Evolutionary conservation across 139 green algal genomes (phyloP), one percentile per base, ranked within the genome.

Genomic region (Astrephomene gubernaculifera): DNA sequence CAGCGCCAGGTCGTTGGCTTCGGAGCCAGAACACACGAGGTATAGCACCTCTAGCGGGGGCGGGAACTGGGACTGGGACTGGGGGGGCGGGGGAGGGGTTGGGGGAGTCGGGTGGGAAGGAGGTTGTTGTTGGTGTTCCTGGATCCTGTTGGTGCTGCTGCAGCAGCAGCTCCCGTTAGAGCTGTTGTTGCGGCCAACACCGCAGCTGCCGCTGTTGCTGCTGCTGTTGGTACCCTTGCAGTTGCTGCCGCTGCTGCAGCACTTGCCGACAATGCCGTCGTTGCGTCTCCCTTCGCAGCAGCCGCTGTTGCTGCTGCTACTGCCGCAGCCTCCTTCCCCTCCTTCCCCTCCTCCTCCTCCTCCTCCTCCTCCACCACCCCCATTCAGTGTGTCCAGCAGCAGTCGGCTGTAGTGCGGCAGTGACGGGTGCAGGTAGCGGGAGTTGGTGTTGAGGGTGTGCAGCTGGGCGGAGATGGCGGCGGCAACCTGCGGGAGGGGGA

Each of bases 1-100:
- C 35, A 98, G 87, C 0, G 96, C 96, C 78, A 98, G 90, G 87
- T 98, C 96, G 52, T 98, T 98, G 43, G 96, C 96, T 82, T 98
- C 96, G 60, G 75, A 92, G 31, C 96, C 96, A 25, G 64, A 91
- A 84, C 95, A 96, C 22, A 95, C 92, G 74, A 98, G 92, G 88
- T 96, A 98, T 1, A 90, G 86, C 41, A 95, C 87, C 90, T 93
- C 83, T n/a, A 68, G 78, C n/a, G n/a, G n/a, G n/a, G n/a, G n/a
- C n/a, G n/a, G n/a, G n/a, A n/a, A n/a, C n/a, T n/a, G n/a, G n/a
- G n/a, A n/a, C n/a, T n/a, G n/a, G n/a, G n/a, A n/a, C n/a, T n/a
- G n/a, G n/a, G n/a, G n/a, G n/a, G n/a, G n/a, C n/a, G n/a, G n/a
- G n/a, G 27, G 54, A 25, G 38, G 33, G 25, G 43, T 43, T 43